Base-by-base conservation (phyloP, 495 filamentous ascomycete genomes). In the Cercophora newfieldiana region DNA sequence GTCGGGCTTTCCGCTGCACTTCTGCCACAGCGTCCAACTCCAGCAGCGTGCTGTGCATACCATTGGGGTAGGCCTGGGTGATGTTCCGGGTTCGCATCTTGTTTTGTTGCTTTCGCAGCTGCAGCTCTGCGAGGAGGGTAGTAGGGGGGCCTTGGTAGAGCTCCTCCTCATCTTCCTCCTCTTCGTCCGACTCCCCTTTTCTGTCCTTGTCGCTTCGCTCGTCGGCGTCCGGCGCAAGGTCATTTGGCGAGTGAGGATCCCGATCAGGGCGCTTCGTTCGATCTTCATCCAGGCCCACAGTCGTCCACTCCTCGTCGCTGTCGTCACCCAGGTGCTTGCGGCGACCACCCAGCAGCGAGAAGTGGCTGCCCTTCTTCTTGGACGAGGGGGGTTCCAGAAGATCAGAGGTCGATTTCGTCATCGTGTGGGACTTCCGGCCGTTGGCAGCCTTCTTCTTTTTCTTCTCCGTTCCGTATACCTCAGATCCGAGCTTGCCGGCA, bases 1-100 rank as follows among this genome's bases (percentile, higher is more conserved):
- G 84, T 53, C 95, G 84, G 30, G 89, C 80, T 54, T 90, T 87
- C 71, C 89, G 90, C 72, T 96, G 89, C 58, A 94, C 84, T 79
- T 98, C 90, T 48, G 91, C 92, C 26, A 97, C 93, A 4, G 92
- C 91, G 69, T 99, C 94, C 53, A 98, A 83, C 73, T 99, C 86
- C 1, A 99, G 83, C 2, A 99, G 83, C 0, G 96, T 98, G n/a
- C 89, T 89, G 50, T 91, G 91, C 79, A 96, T 86, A 5, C 93
- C 93, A 49, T 89, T 86, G 10, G 90, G 89, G 67, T 86, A 90
- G 0, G 85, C 83, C 33, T 82, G 86, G 26, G 87, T 80, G 5
- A 86, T 85, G 2, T 90, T 91, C 12, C 89, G 86, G 44, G 85
- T 92, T 51, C 95, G 87, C 54, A 85, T 81, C 74, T 91, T 90